Conservation (phyloP, 2,329 filamentous ascomycete species). For the Epichloe festucae region DNA sequence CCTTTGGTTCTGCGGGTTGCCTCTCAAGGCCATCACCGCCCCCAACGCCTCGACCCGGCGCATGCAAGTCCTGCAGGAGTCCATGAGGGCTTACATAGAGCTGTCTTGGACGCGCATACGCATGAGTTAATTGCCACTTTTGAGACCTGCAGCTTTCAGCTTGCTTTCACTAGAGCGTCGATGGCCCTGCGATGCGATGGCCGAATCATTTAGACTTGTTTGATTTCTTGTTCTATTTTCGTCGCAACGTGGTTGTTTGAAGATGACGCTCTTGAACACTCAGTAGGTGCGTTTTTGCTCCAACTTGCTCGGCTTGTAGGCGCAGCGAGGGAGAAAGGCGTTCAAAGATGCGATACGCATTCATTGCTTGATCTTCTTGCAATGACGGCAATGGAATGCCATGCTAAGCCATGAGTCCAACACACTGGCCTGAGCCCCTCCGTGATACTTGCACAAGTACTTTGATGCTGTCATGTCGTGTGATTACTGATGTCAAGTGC, state of each 20-base stretch:
- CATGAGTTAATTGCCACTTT: conserved; percentile 1
- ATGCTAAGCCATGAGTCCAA: too few relatives aligned
- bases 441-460: too few relatives aligned
- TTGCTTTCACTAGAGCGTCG: not conserved
- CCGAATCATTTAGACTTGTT: not conserved
- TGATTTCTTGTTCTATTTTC: not conserved
- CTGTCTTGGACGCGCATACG: conserved; percentile 4
- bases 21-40: conserved; percentile 10
- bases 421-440: too few relatives aligned
- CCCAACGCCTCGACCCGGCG: conserved; percentile 2
- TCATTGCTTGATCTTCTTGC: too few relatives aligned
- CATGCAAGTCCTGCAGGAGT: conserved; percentile 9
- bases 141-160: conserved; percentile 9
- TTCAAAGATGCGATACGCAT: too few relatives aligned
- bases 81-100: not conserved
- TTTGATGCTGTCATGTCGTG: too few relatives aligned
- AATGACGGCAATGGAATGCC: too few relatives aligned
- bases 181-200: not conserved
- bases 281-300: too few relatives aligned
- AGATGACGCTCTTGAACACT: not conserved
- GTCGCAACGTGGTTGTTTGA: not conserved
- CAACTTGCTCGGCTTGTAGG: too few relatives aligned
- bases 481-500: too few relatives aligned
- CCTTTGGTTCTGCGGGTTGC: conserved; percentile 6
- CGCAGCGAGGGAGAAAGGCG: too few relatives aligned